A percentile compares a stretch with the other conserved stretches of the same genome.
Evolutionary conservation across 2,329 filamentous ascomycete species (phyloP).

Genomic region (Fusarium sambucinum): DNA sequence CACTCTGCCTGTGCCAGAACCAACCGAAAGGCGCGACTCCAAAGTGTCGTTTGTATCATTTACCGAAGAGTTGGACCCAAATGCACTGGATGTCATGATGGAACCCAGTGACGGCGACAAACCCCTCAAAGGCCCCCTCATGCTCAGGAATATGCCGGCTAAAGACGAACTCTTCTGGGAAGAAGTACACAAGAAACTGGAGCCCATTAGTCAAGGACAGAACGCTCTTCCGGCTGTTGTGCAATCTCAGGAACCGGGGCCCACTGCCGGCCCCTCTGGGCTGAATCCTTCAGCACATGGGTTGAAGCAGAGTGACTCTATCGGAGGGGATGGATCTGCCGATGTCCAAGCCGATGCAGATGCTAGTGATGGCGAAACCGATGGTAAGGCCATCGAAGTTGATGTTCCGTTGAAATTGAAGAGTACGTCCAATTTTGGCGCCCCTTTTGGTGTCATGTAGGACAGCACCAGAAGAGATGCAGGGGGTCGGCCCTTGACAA

Average conservation of each 20-base stretch:
- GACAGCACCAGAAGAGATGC: slow-evolving; percentile 11
- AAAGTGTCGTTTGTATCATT: slow-evolving; percentile 35
- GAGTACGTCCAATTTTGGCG: slow-evolving; percentile 61
- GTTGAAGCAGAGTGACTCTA: slow-evolving; percentile 20
- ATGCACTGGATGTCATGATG: slow-evolving; percentile 48
- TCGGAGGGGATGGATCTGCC: slow-evolving; percentile 42
- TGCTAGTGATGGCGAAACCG: slow-evolving; percentile 45
- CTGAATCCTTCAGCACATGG: slow-evolving; percentile 22
- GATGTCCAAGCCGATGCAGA: slow-evolving; percentile 41
- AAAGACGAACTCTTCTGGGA: slow-evolving; percentile 68
- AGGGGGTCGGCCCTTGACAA: neutral
- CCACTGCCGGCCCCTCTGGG: slow-evolving; percentile 31
- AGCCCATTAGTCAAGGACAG: slow-evolving; percentile 61
- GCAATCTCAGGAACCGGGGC: slow-evolving; percentile 46
- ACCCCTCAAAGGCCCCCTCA: slow-evolving; percentile 64
- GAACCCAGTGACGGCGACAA: slow-evolving; percentile 59
- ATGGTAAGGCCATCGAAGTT: slow-evolving; percentile 50
- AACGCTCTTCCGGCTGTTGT: slow-evolving; percentile 62
- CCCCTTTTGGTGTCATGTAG: slow-evolving; percentile 57
- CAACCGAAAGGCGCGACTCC: slow-evolving; percentile 27
- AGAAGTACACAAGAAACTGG: slow-evolving; percentile 64
- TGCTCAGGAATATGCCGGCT: slow-evolving; percentile 67
- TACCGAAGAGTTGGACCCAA: slow-evolving; percentile 24
- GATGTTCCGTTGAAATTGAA: slow-evolving; percentile 62
- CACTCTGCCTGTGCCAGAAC: slow-evolving; percentile 8